Percentiles rank a stretch among this genome's conserved stretches.
These are phyloP conservation scores for Aspergillus sp. DNA, from an alignment of 2,329 filamentous ascomycete genomes.

Conservation along the genomic window DNA sequence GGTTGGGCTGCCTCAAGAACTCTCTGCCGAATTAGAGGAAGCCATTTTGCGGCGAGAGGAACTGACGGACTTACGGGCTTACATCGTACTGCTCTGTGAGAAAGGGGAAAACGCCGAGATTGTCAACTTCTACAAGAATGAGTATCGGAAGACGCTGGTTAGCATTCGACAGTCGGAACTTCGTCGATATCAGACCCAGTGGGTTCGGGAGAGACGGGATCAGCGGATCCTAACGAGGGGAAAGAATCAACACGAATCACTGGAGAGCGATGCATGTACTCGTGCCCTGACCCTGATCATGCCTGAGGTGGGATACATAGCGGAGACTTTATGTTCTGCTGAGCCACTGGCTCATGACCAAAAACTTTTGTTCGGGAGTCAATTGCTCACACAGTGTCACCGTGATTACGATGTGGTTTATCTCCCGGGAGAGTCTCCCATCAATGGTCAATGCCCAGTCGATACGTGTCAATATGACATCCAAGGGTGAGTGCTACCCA, in stretches of 20 bases:
- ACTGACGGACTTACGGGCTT: neutral
- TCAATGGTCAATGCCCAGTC: slow-evolving; percentile 14
- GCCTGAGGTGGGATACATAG: slow-evolving; percentile 16
- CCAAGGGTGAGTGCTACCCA: no score
- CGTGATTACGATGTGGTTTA: slow-evolving; percentile 19
- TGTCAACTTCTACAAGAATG: slow-evolving; percentile 8
- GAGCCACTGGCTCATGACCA: slow-evolving; percentile 16
- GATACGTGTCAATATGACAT: neutral
- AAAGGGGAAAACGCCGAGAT: neutral
- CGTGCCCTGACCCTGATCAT: slow-evolving; percentile 19
- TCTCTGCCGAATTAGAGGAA: slow-evolving; percentile 15
- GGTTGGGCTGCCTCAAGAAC: slow-evolving; percentile 11
- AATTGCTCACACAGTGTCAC: neutral
- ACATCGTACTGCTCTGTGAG: no score
- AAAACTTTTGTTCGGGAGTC: slow-evolving; percentile 19
- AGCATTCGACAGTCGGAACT: slow-evolving; percentile 11
- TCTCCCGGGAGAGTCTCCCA: slow-evolving; percentile 15
- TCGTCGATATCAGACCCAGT: slow-evolving; percentile 17
- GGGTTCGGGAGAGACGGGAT: slow-evolving; percentile 14
- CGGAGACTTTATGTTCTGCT: slow-evolving; percentile 9
- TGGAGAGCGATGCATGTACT: slow-evolving; percentile 12
- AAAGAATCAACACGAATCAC: slow-evolving; percentile 7
- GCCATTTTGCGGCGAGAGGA: slow-evolving; percentile 11
- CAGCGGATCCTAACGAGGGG: slow-evolving; percentile 18
- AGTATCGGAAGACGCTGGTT: slow-evolving; percentile 18